Evolutionary conservation across 2,329 filamentous ascomycete species (phyloP).

Genomic region (Celoporthe dispersa): DNA sequence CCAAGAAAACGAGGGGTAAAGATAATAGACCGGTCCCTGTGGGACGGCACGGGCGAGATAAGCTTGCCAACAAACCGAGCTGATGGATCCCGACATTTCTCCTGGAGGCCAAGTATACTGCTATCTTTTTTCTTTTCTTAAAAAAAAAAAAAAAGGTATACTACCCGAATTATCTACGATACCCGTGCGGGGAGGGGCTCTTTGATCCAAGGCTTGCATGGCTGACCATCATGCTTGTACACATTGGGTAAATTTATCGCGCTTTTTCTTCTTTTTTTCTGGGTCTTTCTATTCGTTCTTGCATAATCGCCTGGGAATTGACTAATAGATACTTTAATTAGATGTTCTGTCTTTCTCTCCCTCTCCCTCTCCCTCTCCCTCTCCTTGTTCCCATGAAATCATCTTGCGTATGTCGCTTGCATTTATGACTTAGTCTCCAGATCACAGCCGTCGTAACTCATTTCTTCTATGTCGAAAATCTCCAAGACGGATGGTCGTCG

Average conservation of each 20-base stretch:
- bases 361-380: no score
- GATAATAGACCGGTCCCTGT: neutral
- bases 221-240: neutral
- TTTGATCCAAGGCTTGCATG: neutral
- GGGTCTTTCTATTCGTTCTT: neutral
- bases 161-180: neutral
- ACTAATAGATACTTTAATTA: no score
- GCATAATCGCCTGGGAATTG: neutral
- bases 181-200: neutral
- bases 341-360: no score
- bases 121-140: neutral
- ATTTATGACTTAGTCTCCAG: no score
- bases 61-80: constrained; percentile 15
- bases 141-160: no score
- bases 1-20: constrained; percentile 5
- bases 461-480: constrained; percentile 13
- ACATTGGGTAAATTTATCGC: neutral
- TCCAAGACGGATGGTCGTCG: constrained; percentile 40
- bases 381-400: no score
- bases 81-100: constrained; percentile 16
- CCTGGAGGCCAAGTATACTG: neutral
- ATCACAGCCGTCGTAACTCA: neutral
- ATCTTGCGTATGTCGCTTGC: neutral
- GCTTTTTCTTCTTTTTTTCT: neutral
- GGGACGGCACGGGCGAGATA: constrained; percentile 14